Evolutionary conservation across 257 asterid species (phyloP).

Genomic region (Nicotiana tomentosiformis): DNA sequence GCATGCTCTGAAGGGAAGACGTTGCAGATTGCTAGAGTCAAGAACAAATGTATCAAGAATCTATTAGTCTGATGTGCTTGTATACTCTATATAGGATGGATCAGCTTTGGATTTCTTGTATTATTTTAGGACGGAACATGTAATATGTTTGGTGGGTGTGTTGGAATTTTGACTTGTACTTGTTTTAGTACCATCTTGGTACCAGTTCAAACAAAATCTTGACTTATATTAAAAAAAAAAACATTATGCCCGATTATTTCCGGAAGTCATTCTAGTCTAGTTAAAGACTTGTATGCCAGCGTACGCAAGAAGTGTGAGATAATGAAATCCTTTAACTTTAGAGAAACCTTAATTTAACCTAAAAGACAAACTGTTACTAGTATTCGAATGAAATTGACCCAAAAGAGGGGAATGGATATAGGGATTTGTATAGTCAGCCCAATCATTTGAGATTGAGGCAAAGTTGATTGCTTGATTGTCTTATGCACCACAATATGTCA

Average conservation of each 20-base stretch:
- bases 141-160: too few species aligned
- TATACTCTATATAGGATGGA: too few species aligned
- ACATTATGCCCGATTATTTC: neutral
- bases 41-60: too few species aligned
- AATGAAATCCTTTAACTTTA: neutral
- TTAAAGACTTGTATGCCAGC: constrained; percentile 1
- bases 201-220: too few species aligned
- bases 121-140: too few species aligned
- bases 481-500: neutral
- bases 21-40: too few species aligned
- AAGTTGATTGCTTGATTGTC: neutral
- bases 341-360: neutral
- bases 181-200: too few species aligned
- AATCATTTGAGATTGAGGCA: neutral
- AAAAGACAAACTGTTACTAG: neutral
- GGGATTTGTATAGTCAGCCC: neutral
- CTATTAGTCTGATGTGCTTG: too few species aligned
- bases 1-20: too few species aligned
- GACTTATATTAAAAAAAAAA: too few species aligned
- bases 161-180: too few species aligned
- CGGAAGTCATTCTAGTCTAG: neutral
- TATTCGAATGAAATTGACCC: neutral
- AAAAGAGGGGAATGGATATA: neutral
- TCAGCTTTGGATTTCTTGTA: too few species aligned
- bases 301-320: neutral